Evolutionary conservation across 305 asterid species (phyloP).

Genomic region (Fraxinus greggii): DNA sequence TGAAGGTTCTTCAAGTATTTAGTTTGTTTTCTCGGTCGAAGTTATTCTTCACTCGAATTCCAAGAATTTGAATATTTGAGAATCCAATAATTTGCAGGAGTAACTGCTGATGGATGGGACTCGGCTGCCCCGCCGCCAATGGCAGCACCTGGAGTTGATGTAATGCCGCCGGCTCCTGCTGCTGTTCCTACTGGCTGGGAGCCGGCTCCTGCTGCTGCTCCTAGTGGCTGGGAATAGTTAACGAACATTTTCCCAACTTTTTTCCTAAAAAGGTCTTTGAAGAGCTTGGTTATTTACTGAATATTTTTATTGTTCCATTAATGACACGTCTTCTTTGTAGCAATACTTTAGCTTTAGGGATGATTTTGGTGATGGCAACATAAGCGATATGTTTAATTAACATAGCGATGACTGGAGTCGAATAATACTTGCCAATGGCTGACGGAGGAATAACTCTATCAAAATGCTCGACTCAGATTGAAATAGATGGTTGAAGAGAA

Average conservation of each 20-base stretch:
- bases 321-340: background rate
- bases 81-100: background rate
- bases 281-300: background rate
- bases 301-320: background rate
- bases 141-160: slow-evolving; percentile 3
- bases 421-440: background rate
- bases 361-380: background rate
- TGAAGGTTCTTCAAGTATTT: background rate
- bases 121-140: slow-evolving; percentile 23
- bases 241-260: background rate
- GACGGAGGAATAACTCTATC: background rate
- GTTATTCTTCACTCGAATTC: background rate
- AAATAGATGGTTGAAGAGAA: background rate
- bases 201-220: background rate
- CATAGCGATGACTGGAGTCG: background rate
- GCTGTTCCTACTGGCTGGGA: background rate
- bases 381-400: background rate
- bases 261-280: background rate
- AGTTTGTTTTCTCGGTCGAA: background rate
- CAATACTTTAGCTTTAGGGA: background rate
- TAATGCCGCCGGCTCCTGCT: background rate
- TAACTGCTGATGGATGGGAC: slow-evolving; percentile 30
- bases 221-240: slow-evolving; percentile 21
- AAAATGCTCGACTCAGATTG: background rate
- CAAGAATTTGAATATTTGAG: background rate